Evolutionary conservation across 495 filamentous ascomycete species (phyloP).

Genomic region (Emericellopsis terricola): DNA sequence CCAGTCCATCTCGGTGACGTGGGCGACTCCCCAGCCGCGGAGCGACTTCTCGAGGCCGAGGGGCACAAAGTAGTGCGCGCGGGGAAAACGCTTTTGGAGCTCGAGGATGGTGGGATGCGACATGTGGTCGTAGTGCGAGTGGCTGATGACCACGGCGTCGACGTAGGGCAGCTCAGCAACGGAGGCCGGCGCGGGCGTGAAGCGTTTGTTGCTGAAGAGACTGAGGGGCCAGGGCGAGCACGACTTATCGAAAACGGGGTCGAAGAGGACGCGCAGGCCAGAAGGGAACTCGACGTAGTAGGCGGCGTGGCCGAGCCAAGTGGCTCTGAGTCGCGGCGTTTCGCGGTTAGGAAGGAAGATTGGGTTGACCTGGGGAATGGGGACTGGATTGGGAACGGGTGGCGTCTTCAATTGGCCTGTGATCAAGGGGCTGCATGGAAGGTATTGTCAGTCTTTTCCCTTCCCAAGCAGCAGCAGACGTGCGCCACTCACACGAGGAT

Average conservation of each 20-base stretch:
- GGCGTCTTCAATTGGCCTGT: conserved; percentile 38
- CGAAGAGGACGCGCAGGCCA: conserved; percentile 80
- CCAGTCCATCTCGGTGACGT: conserved; percentile 87
- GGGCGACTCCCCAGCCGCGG: conserved; percentile 38
- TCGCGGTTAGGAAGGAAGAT: conserved; percentile 44
- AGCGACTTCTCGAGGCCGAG: conserved; percentile 88
- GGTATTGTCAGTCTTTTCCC: neutral
- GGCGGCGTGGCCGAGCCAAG: conserved; percentile 93
- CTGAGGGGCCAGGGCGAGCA: conserved; percentile 49
- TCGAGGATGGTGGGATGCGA: conserved; percentile 55
- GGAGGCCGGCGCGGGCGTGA: conserved; percentile 59
- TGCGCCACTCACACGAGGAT: conserved; percentile 9
- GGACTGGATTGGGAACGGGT: conserved; percentile 47
- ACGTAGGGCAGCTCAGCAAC: conserved; percentile 67
- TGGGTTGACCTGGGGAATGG: conserved; percentile 49
- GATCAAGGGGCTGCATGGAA: conserved; percentile 31
- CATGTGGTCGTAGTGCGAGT: conserved; percentile 91
- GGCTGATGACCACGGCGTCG: conserved; percentile 80
- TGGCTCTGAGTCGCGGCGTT: conserved; percentile 45
- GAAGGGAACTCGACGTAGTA: conserved; percentile 84
- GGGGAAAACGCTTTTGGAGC: conserved; percentile 52
- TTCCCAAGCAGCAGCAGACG: conserved; percentile 11
- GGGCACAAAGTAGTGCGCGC: conserved; percentile 77
- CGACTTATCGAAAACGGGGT: conserved; percentile 83
- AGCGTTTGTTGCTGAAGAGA: conserved; percentile 60